Conservation (phyloP, 2,329 filamentous ascomycete genomes). For the Thielaviopsis populi region DNA sequence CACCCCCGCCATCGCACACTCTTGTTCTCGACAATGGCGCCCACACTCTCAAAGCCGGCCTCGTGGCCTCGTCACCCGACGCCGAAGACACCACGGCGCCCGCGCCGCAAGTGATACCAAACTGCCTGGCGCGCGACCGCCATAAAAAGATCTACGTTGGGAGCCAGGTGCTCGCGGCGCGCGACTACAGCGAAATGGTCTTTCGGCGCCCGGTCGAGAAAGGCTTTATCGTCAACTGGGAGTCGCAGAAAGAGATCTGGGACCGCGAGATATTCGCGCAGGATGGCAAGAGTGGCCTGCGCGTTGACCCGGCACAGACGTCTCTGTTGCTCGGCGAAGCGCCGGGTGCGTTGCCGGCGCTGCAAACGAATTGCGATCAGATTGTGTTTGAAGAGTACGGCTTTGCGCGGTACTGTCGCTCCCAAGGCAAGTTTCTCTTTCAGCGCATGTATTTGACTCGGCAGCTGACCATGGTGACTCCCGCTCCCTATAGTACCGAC, state of each 20-base stretch:
- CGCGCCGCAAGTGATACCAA: constrained; percentile 58
- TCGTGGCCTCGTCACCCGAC: constrained; percentile 35
- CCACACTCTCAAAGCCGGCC: constrained; percentile 80
- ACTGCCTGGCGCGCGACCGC: constrained; percentile 74
- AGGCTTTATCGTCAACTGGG: constrained; percentile 93
- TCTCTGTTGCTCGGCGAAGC: constrained; percentile 74
- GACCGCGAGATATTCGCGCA: constrained; percentile 69
- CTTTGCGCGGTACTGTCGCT: constrained; percentile 72
- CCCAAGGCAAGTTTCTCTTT: constrained; percentile 38
- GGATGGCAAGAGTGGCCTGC: constrained; percentile 38
- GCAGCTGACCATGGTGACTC: background rate
- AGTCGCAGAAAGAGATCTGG: constrained; percentile 91
- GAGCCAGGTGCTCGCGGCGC: constrained; percentile 61
- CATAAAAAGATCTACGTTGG: constrained; percentile 66
- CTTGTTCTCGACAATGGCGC: constrained; percentile 90
- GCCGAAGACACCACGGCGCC: constrained; percentile 26
- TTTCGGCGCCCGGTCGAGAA: constrained; percentile 87
- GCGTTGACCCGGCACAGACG: constrained; percentile 66
- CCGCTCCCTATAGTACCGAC: constrained; percentile 39
- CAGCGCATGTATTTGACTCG: background rate
- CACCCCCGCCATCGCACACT: constrained; percentile 46
- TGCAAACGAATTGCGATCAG: constrained; percentile 87
- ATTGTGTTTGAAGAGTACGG: constrained; percentile 96
- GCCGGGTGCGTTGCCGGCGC: constrained; percentile 61
- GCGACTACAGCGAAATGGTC: constrained; percentile 75